Percentiles rank a stretch among this genome's conserved stretches.
Evolutionary conservation across 768 basidiomycete genomes (phyloP).

Genomic region (Psilocybe azurescens): DNA sequence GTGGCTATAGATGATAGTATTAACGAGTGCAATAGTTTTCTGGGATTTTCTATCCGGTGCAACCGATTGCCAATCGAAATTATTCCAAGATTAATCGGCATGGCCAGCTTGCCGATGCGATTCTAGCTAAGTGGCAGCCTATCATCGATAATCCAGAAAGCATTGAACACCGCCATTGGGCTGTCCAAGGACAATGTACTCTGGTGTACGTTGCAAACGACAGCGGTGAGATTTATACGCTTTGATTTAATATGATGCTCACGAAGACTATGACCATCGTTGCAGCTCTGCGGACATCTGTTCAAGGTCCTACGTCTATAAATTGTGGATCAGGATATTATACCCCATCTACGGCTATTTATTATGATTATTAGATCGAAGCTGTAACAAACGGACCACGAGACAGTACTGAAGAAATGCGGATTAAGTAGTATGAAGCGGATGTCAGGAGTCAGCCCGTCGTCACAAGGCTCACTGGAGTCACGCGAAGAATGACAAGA

Average conservation of each 20-base stretch:
- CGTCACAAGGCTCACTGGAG: no score
- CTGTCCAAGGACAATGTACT: conserved; percentile 15
- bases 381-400: no score
- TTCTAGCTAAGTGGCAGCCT: conserved; percentile 23
- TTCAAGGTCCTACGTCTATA: conserved; percentile 9
- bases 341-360: no score
- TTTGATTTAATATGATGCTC: not conserved
- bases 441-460: no score
- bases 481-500: no score
- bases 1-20: not conserved
- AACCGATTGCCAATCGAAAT: conserved; percentile 6
- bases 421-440: no score
- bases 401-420: no score
- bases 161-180: conserved; percentile 21
- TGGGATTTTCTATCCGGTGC: conserved; percentile 14
- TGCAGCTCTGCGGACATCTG: conserved; percentile 26
- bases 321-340: conserved; percentile 9
- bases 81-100: not conserved
- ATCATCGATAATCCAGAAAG: conserved; percentile 12
- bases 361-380: no score
- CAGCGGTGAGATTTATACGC: conserved; percentile 15
- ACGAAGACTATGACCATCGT: not conserved
- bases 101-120: conserved; percentile 8
- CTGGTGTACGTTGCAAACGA: conserved; percentile 23
- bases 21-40: conserved; percentile 6